Evolutionary conservation across 2,329 filamentous ascomycete species (phyloP), one percentile per base, ranked within the genome.

Genomic region (Penicillium sp.): DNA sequence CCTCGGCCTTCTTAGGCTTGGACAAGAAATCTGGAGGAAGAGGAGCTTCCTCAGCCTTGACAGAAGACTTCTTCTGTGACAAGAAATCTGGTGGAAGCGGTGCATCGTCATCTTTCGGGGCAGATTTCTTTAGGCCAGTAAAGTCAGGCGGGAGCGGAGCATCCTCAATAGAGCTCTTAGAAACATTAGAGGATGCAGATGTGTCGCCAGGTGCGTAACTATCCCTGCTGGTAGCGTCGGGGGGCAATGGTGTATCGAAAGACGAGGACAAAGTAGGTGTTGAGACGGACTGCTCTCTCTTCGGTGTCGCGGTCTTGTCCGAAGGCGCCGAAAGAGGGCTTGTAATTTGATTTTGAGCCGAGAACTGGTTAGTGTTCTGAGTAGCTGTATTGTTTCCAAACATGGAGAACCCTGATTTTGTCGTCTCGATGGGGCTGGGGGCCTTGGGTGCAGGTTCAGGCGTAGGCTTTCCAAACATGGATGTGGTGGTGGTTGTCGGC

Each of bases 151-250:
- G 73, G 11, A 76, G 62, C 3, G 76, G 75, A 5, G 73, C 74
- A 49, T 78, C 77, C 10, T 79, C 76, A 44, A 67, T 56, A 6
- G 76, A 77, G 42, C 64, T 70, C 52, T 74, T 76, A 5, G 76
- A 78, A 5, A 74, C 72, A 53, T 75, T 73, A 3, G 77, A 78
- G 9, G 78, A 80, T 9, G 73, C 76, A 4, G 79, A 80, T n/a
- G 78, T 80, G 57, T 81, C 79, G 5, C 78, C 79, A 26, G 78
- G 73, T 9, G 74, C 74, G 64, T 80, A 81, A 13, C 63, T 71
- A 37, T 71, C 72, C 64, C 75, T 79, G 58, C 77, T 81, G n/a
- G 77, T 78, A 5, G 79, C 62, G 42, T 81, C 78, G 16, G 79
- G 79, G 4, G 79, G 79, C 35, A 81, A 66, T 10, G 79, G 79